phyloP scores from a whole-genome alignment of 805 yeast genomes.

The Metschnikowia reukaufii region DNA sequence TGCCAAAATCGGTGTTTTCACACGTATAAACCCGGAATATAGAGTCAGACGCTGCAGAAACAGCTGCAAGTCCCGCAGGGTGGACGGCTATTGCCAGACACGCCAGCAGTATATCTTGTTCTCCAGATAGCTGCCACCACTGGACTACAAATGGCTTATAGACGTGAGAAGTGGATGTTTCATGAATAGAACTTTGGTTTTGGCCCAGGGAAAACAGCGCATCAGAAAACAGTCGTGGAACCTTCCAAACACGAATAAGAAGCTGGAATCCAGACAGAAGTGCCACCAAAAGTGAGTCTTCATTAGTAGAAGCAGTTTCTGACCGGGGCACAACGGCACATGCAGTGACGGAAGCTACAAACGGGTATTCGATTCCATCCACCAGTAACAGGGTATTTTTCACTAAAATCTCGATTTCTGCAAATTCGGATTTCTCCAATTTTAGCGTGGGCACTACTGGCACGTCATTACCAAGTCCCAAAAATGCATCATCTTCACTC shows the following conservation, averaged over 20 bases:
- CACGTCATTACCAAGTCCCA: conserved; percentile 10
- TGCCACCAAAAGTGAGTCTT: conserved; percentile 41
- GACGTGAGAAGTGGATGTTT: conserved; percentile 20
- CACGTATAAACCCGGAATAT: conserved; percentile 40
- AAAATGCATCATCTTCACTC: conserved; percentile 32
- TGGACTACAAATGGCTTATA: conserved; percentile 48
- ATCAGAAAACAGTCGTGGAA: conserved; percentile 32
- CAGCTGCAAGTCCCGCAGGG: conserved; percentile 38
- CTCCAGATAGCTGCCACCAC: conserved; percentile 44
- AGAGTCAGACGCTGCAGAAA: conserved; percentile 37
- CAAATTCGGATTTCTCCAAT: too few relatives aligned
- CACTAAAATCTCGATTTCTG: conserved; percentile 28
- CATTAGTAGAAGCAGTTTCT: conserved; percentile 14
- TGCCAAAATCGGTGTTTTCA: conserved; percentile 37
- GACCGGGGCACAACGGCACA: conserved; percentile 26
- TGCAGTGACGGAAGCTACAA: conserved; percentile 34
- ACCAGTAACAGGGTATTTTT: conserved; percentile 33
- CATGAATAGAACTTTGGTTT: conserved; percentile 11
- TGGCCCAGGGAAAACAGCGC: conserved; percentile 18
- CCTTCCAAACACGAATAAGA: conserved; percentile 38
- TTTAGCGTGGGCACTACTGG: too few relatives aligned
- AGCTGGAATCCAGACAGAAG: conserved; percentile 42
- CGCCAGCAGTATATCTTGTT: conserved; percentile 17
- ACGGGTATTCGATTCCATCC: conserved; percentile 29
- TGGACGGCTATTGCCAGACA: conserved; percentile 37